Percentiles rank a stretch among this genome's conserved stretches.
These are phyloP conservation scores for Knufia fluminis DNA, from an alignment of 2,329 filamentous ascomycete genomes.

Conservation along the genomic window DNA sequence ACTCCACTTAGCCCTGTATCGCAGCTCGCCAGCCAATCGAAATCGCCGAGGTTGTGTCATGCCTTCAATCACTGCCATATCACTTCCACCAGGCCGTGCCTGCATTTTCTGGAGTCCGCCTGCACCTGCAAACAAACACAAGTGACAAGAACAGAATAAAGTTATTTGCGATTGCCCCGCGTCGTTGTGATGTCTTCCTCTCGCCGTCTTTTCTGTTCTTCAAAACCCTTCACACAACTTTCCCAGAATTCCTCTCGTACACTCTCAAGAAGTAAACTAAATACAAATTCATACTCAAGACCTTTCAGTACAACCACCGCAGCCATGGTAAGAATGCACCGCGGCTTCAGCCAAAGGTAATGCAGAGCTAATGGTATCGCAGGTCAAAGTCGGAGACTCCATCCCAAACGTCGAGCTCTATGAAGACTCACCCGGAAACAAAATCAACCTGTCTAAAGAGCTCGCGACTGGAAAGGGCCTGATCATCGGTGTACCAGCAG, in stretches of 20 bases:
- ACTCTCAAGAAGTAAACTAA: neutral
- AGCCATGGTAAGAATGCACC: conserved; percentile 19
- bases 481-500: conserved; percentile 76
- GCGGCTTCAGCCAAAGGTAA: neutral
- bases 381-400: conserved; percentile 68
- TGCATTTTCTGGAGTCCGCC: neutral
- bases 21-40: neutral
- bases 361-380: conserved; percentile 26
- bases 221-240: conserved; percentile 16
- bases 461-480: conserved; percentile 62
- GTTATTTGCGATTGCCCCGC: neutral
- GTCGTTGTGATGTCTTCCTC: neutral
- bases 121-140: neutral
- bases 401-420: conserved; percentile 70
- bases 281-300: conserved; percentile 8
- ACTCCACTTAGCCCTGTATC: neutral
- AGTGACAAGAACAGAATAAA: neutral
- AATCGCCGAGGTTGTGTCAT: neutral
- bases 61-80: neutral
- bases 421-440: conserved; percentile 82
- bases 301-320: conserved; percentile 19
- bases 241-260: conserved; percentile 7
- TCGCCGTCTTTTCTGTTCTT: conserved; percentile 12
- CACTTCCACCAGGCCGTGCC: neutral
- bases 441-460: conserved; percentile 76